Percentiles rank a stretch among this genome's conserved stretches.
phyloP scores from a whole-genome alignment of 306 rosid genomes.

The Alnus rubra region DNA sequence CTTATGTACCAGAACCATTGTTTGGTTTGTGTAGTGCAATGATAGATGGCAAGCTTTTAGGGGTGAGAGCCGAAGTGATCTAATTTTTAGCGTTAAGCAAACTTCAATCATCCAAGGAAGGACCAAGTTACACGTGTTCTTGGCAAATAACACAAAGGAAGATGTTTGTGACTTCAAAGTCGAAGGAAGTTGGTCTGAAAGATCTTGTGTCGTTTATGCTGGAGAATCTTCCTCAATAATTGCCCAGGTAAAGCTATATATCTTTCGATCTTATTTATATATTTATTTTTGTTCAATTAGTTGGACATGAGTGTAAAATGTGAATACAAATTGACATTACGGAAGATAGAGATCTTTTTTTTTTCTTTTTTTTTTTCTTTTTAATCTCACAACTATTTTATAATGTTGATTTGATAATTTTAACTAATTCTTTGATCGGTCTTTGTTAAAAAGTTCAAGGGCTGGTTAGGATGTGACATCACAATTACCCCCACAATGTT shows the following conservation, averaged over 20 bases:
- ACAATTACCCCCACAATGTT: no score
- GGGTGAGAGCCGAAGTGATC: constrained; percentile 18
- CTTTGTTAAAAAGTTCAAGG: no score
- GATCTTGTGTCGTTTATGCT: constrained; percentile 51
- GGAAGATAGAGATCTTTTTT: no score
- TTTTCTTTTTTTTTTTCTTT: no score
- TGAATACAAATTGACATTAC: no score
- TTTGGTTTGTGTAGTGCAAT: constrained; percentile 25
- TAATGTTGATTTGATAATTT: no score
- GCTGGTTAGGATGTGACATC: no score
- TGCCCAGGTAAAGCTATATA: constrained; percentile 32
- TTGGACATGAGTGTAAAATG: background rate
- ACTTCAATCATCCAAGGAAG: constrained; percentile 44
- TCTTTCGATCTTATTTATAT: background rate
- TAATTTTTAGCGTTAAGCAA: constrained; percentile 33
- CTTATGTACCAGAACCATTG: no score
- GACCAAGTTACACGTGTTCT: constrained; percentile 57
- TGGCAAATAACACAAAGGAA: constrained; percentile 48
- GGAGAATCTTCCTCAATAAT: constrained; percentile 45
- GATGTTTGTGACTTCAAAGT: constrained; percentile 49
- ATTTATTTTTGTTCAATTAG: background rate
- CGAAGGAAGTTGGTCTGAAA: constrained; percentile 56
- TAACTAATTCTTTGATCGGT: no score
- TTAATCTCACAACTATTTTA: no score
- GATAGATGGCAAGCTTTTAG: constrained; percentile 35